Evolutionary conservation across 2,329 filamentous ascomycete species (phyloP), one percentile per base, ranked within the genome.

Genomic region (Pestalotiopsis sp.): DNA sequence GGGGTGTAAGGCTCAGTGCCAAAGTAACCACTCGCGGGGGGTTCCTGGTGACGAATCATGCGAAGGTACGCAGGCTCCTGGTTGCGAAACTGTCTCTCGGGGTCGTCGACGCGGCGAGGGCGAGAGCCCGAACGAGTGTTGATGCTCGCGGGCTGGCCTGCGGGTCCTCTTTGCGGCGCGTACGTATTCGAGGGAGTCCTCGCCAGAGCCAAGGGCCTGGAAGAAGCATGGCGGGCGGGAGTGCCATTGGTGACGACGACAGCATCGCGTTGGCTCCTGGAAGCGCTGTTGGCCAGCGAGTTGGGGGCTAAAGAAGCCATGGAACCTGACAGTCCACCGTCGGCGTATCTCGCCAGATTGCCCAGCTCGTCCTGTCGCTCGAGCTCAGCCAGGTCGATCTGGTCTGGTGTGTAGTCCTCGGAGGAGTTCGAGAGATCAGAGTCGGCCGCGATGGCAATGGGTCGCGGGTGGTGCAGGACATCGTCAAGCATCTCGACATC

Each of bases 31-130:
- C 87, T 87, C 59, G 76, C 69, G 38, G 72, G 70, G 13, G 73
- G 71, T 52, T 96, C 93, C 77, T 97, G 93, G 36, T 97, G 64
- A 68, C 94, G 91, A 76, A 98, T 88, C 74, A 95, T 91, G 80
- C 97, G 94, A 41, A 98, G 92, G 78, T 99, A 99, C 68, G 95
- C 95, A 78, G 95, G 93, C 80, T 98, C 95, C 81, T 98, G 94
- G 62, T 93, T 93, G 70, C 92, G 87, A 68, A 84, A 88, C 77
- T 85, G 75, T 80, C 83, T 71, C 82, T 77, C 68, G 79, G 81
- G 62, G 64, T 78, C 77, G 14, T 70, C 86, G 82, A 56, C 88
- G 82, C 81, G 89, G 81, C 73, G 85, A 77, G 75, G 90, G 80
- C 72, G 87, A 80, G 73, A 84, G 67, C 76, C 78, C 63, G 76